phyloP scores from a whole-genome alignment of 768 basidiomycete genomes.

The button mushroom (Agaricus bisporus) region DNA sequence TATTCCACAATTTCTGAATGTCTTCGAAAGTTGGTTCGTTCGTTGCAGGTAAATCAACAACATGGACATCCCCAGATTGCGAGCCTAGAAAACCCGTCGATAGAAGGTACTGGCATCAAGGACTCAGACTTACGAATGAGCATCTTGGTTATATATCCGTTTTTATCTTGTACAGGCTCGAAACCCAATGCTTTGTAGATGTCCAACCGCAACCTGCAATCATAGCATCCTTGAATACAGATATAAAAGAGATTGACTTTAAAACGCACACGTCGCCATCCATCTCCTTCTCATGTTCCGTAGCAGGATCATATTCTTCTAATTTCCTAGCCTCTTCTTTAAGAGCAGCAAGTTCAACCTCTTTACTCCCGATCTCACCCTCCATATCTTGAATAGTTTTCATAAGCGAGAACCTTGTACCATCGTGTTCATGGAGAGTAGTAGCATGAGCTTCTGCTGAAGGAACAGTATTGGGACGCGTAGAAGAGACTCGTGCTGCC shows the following conservation, averaged over 20 bases:
- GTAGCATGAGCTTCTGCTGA: slow-evolving; percentile 57
- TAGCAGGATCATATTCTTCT: slow-evolving; percentile 67
- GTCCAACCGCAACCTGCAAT: slow-evolving; percentile 53
- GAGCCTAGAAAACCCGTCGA: slow-evolving; percentile 29
- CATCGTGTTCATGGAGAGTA: slow-evolving; percentile 61
- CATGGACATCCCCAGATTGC: slow-evolving; percentile 41
- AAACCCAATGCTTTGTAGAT: slow-evolving; percentile 72
- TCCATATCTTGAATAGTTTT: slow-evolving; percentile 76
- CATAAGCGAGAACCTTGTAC: slow-evolving; percentile 52
- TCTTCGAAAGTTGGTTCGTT: slow-evolving; percentile 29
- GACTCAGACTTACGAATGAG: slow-evolving; percentile 53
- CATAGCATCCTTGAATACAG: slow-evolving; percentile 5
- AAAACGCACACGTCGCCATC: slow-evolving; percentile 59
- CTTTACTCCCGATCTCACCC: slow-evolving; percentile 55
- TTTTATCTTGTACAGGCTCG: slow-evolving; percentile 52
- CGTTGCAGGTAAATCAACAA: slow-evolving; percentile 27
- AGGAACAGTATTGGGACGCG: slow-evolving; percentile 63
- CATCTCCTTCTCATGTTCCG: slow-evolving; percentile 63
- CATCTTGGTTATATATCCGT: slow-evolving; percentile 49
- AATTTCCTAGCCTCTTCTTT: slow-evolving; percentile 57
- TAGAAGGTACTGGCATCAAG: background rate
- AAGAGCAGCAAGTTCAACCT: slow-evolving; percentile 62
- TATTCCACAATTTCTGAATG: slow-evolving; percentile 37
- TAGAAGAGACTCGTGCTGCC: slow-evolving; percentile 63
- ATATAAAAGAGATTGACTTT: background rate